A percentile compares a stretch with the other conserved stretches of the same genome.
Evolutionary conservation across 192 early-diverging fungal species (phyloP).

Genomic region (Bifiguratus adelaidae): DNA sequence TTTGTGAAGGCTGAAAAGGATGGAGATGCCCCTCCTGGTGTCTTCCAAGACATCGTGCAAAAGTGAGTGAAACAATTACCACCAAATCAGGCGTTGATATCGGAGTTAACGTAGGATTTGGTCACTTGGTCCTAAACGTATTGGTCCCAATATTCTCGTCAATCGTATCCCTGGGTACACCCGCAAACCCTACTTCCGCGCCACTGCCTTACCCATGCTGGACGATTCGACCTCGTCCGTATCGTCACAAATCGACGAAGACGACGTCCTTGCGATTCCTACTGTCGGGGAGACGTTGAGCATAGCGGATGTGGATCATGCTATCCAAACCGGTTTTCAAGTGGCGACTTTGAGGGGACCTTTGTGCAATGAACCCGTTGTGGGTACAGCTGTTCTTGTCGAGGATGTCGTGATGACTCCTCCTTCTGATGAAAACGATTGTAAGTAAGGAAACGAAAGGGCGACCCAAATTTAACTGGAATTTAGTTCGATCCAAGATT

Average conservation of each 20-base stretch:
- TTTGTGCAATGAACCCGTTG: constrained; percentile 87
- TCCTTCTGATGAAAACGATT: no score
- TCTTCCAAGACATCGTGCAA: constrained; percentile 38
- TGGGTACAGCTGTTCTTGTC: constrained; percentile 73
- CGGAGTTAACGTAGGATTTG: no score
- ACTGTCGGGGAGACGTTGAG: constrained; percentile 10
- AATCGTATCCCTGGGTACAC: constrained; percentile 47
- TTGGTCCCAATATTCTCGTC: constrained; percentile 71
- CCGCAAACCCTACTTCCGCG: constrained; percentile 22
- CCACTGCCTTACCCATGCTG: not conserved
- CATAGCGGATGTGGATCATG: constrained; percentile 62
- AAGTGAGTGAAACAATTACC: constrained; percentile 23
- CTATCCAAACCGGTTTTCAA: constrained; percentile 88
- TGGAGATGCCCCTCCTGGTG: constrained; percentile 13
- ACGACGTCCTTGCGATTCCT: constrained; percentile 11
- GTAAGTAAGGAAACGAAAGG: no score
- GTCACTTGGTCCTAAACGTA: constrained; percentile 74
- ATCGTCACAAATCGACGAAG: constrained; percentile 6
- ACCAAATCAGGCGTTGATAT: no score
- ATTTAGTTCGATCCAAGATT: constrained; percentile 26
- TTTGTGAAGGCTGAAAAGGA: constrained; percentile 38
- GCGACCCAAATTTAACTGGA: constrained; percentile 6
- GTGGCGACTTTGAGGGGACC: constrained; percentile 82
- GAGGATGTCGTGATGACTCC: constrained; percentile 41
- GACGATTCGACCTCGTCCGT: constrained; percentile 9